Base-by-base conservation (phyloP, 257 asterid species). In the Ophiorrhiza pumila region DNA sequence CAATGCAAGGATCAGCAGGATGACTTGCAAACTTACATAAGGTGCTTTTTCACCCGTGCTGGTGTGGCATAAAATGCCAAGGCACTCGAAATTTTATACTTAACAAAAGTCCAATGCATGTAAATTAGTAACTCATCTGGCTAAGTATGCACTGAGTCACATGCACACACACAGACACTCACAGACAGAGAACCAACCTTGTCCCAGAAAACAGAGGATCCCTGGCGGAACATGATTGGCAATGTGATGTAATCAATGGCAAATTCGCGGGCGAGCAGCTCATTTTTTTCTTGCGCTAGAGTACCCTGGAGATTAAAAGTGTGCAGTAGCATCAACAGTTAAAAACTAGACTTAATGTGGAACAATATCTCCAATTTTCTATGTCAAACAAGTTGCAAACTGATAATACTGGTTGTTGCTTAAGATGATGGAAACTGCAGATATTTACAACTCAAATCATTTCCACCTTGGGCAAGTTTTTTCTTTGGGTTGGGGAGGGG, bases 201-300 rank as follows among this genome's bases (percentile, higher is more conserved):
- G 55, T 84, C 86, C 91, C 91, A 84, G 82, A 84, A 93, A 73
- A 89, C 83, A 50, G 96, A 88, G 56, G 98, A 89, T 31, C 98
- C 98, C 25, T 69, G 87, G 46, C 94, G 89, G 79, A 91, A 91
- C 79, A 91, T 89, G 67, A 77, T 74, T 35, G 87, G 85, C 42
- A 89, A 77, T n/a, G 73, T 71, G 87, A 68, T 77, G 76, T 93
- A 93, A 77, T 89, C 73, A 73, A 79, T 71, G 64, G 85, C 91
- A 75, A 88, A 85, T 53, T 82, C 83, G 77, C 71, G 65, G 61
- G 47, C 83, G 18, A 93, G 87, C 76, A 88, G 81, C 76, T 83
- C 86, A 79, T 84, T 89, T 81, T 91, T 93, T 80, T 91, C 96
- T 80, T 68, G 90, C 71, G 92, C 71, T 87, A 82, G 96, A 68